Evolutionary conservation across 495 filamentous ascomycete species (phyloP).

Genomic region (Lophiotrema nucula): DNA sequence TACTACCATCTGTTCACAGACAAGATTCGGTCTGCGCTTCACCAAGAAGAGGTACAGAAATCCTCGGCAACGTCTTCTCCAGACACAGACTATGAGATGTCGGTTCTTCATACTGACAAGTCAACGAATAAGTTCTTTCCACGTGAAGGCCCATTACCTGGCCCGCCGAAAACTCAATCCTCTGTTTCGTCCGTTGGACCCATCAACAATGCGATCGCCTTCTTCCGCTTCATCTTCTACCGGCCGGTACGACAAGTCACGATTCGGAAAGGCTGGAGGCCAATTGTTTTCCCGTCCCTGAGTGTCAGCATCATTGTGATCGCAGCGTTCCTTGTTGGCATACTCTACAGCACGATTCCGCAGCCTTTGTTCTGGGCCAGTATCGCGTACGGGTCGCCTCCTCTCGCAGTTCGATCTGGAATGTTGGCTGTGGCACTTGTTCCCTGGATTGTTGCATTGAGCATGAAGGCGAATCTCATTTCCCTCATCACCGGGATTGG

Average conservation of each 20-base stretch:
- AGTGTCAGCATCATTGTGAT: conserved; percentile 64
- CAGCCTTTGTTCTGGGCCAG: conserved; percentile 82
- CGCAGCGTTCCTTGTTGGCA: conserved; percentile 66
- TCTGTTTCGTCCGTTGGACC: conserved; percentile 66
- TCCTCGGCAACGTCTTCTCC: conserved; percentile 55
- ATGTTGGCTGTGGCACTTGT: conserved; percentile 95
- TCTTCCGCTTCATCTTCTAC: conserved; percentile 84
- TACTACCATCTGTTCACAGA: conserved; percentile 85
- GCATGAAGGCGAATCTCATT: conserved; percentile 88
- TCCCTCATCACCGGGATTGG: conserved; percentile 84
- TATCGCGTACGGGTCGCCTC: conserved; percentile 82
- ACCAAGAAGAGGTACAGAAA: conserved; percentile 68
- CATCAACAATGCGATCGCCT: conserved; percentile 70
- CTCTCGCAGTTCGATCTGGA: conserved; percentile 81
- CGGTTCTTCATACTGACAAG: conserved; percentile 65
- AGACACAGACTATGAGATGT: conserved; percentile 66
- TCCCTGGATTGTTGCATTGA: conserved; percentile 87
- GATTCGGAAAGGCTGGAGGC: conserved; percentile 52
- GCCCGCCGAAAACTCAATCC: conserved; percentile 58
- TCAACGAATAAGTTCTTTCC: conserved; percentile 73
- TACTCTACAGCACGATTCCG: conserved; percentile 78
- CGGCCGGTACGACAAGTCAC: conserved; percentile 69
- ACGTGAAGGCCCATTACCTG: conserved; percentile 50
- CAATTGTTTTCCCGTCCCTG: conserved; percentile 73
- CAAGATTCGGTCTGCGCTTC: conserved; percentile 78